These are phyloP conservation scores for Triticum urartu DNA, from an alignment of 176 grass and related monocot genomes.

Conservation along the genomic window DNA sequence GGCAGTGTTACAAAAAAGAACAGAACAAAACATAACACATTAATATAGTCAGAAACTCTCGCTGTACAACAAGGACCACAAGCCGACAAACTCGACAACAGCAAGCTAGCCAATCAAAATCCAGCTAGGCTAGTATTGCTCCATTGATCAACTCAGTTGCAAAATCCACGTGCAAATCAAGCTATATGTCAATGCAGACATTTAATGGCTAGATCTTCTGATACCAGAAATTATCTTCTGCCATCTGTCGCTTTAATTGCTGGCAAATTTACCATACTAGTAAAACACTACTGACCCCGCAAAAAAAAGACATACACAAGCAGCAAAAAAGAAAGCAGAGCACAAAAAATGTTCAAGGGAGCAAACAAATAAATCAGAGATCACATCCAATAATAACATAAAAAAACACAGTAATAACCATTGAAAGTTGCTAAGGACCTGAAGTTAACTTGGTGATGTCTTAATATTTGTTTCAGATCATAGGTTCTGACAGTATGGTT, in stretches of 20 bases:
- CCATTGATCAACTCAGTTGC: slow-evolving; percentile 15
- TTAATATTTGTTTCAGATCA: neutral
- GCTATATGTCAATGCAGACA: neutral
- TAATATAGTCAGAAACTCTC: neutral
- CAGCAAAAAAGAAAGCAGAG: neutral
- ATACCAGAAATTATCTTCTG: neutral
- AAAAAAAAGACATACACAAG: neutral
- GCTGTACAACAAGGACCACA: slow-evolving; percentile 20
- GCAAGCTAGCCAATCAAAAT: neutral
- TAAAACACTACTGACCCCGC: neutral
- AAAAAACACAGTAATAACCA: neutral
- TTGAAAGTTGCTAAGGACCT: neutral
- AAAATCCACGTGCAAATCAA: neutral
- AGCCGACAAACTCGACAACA: slow-evolving; percentile 1
- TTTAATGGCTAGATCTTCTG: neutral
- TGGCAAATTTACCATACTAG: neutral
- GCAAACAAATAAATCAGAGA: neutral
- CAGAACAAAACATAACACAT: slow-evolving; percentile 20
- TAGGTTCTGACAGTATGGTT: neutral
- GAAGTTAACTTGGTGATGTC: neutral
- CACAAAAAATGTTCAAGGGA: neutral
- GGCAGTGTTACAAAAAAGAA: neutral
- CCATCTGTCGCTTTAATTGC: neutral
- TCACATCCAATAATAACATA: slow-evolving; percentile 3
- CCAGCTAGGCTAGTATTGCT: neutral